phyloP scores from a whole-genome alignment of 345 rosid species.

The Hevea brasiliensis region DNA sequence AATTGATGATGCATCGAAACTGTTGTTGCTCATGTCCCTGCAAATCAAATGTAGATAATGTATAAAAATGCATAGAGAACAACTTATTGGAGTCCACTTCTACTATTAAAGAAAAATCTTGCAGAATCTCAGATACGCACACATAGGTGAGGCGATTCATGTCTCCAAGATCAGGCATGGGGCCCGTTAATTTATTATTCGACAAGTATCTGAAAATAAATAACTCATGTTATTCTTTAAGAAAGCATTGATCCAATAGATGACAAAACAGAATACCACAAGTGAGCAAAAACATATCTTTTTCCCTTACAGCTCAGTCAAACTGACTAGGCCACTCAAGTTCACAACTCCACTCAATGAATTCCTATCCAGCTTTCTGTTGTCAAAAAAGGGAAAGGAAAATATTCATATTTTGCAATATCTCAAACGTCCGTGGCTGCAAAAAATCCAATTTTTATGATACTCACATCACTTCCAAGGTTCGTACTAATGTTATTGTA shows the following conservation, averaged over 20 bases:
- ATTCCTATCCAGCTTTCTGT: no score
- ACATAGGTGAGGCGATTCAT: neutral
- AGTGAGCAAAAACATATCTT: neutral
- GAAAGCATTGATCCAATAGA: neutral
- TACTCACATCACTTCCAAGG: constrained; percentile 9
- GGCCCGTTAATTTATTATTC: neutral
- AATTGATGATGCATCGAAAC: constrained; percentile 2
- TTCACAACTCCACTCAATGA: neutral
- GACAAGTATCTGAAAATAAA: constrained; percentile 4
- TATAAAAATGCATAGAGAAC: no score
- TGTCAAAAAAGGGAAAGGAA: neutral
- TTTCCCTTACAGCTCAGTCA: constrained; percentile 1
- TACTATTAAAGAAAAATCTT: no score
- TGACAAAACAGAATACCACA: neutral
- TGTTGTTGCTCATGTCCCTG: constrained; percentile 18
- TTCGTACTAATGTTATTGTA: neutral
- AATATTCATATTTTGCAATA: neutral
- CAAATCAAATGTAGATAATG: neutral
- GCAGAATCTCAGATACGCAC: neutral
- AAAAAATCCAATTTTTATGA: neutral
- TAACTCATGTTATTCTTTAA: neutral
- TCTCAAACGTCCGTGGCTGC: neutral
- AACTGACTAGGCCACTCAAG: neutral
- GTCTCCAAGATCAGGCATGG: constrained; percentile 7
- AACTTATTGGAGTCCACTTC: no score